Conservation (phyloP, 768 basidiomycete species). For the Boletus subparvulus region DNA sequence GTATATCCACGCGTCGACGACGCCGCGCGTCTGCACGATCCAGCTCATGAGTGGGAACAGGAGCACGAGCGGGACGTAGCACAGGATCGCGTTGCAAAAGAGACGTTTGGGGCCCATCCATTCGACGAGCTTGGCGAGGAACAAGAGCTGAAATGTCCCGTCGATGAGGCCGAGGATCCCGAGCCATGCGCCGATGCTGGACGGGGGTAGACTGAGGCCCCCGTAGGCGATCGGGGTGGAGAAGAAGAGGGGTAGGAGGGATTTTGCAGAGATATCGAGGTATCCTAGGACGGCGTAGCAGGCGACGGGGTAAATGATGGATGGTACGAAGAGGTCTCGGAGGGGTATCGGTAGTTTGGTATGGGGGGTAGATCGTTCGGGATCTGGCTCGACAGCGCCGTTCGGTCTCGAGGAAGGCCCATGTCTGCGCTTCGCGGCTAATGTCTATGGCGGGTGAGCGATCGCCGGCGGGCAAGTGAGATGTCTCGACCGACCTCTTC, state of each 20-base stretch:
- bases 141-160: constrained; percentile 39
- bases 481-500: constrained; percentile 44
- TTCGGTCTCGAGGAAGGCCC: background rate
- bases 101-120: constrained; percentile 38
- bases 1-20: constrained; percentile 46
- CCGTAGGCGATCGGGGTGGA: constrained; percentile 40
- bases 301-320: constrained; percentile 34
- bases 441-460: constrained; percentile 13
- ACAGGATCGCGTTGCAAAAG: constrained; percentile 23
- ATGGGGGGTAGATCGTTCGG: constrained; percentile 2
- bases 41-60: constrained; percentile 39
- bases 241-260: constrained; percentile 41
- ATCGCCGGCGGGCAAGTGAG: background rate
- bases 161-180: constrained; percentile 37
- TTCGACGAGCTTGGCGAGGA: constrained; percentile 37
- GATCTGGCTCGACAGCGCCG: background rate
- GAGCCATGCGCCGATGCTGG: constrained; percentile 40
- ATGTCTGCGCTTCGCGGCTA: constrained; percentile 7
- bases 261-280: constrained; percentile 39
- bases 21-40: constrained; percentile 44
- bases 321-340: constrained; percentile 35
- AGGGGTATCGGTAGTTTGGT: constrained; percentile 41
- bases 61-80: constrained; percentile 21
- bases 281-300: constrained; percentile 35
- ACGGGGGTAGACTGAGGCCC: constrained; percentile 37